A percentile compares a stretch with the other conserved stretches of the same genome.
Evolutionary conservation across 1,139 yeast species (phyloP).

Genomic region (Blastobotrys elegans): DNA sequence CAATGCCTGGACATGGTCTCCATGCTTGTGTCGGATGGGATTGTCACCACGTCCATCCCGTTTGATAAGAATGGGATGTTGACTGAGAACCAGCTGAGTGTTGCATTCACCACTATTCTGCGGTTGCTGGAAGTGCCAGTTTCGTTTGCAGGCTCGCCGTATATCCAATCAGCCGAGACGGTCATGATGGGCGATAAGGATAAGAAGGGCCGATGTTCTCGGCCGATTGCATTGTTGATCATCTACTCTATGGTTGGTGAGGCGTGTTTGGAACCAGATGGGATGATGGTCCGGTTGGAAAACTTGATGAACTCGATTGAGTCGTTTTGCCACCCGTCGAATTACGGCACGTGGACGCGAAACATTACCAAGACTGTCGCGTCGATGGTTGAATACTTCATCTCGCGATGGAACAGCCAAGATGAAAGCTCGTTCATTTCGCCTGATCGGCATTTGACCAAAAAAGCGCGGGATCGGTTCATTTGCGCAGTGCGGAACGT

Average conservation of each 20-base stretch:
- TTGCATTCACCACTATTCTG: slow-evolving; percentile 46
- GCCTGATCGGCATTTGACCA: slow-evolving; percentile 43
- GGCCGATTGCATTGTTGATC: slow-evolving; percentile 51
- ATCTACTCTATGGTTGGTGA: slow-evolving; percentile 58
- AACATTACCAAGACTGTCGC: slow-evolving; percentile 61
- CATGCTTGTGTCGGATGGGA: slow-evolving; percentile 47
- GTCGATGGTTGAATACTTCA: slow-evolving; percentile 31
- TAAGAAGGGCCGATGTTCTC: slow-evolving; percentile 26
- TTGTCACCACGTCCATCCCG: slow-evolving; percentile 31
- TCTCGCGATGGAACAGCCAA: slow-evolving; percentile 36
- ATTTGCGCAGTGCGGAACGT: slow-evolving; percentile 54
- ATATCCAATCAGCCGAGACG: slow-evolving; percentile 26
- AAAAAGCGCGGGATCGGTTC: slow-evolving; percentile 45
- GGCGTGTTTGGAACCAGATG: slow-evolving; percentile 35
- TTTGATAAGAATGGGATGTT: slow-evolving; percentile 56
- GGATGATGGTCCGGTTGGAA: slow-evolving; percentile 50
- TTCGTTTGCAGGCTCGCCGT: slow-evolving; percentile 36
- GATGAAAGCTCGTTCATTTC: slow-evolving; percentile 37
- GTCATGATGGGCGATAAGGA: slow-evolving; percentile 24
- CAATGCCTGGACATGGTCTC: slow-evolving; percentile 66
- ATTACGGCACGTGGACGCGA: slow-evolving; percentile 77
- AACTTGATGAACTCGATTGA: slow-evolving; percentile 64
- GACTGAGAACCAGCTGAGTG: slow-evolving; percentile 53
- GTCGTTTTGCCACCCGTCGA: slow-evolving; percentile 89
- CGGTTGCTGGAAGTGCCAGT: slow-evolving; percentile 38